Evolutionary conservation across 192 early-diverging fungal species (phyloP).

Genomic region (Jimgerdemannia flammicorona): DNA sequence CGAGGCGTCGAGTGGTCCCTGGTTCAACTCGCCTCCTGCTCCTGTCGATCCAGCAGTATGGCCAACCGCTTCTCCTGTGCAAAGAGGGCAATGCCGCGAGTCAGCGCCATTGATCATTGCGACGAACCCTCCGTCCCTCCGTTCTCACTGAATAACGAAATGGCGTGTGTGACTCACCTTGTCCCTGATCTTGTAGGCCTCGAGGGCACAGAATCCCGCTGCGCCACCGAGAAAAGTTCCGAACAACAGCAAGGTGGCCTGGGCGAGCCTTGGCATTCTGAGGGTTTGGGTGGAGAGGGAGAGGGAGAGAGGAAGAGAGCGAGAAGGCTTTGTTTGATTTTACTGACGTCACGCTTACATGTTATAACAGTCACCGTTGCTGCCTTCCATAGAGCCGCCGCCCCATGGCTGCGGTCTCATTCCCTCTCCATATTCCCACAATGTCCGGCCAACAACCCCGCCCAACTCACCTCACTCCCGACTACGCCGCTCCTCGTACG

Average conservation of each 20-base stretch:
- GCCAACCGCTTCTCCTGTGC: neutral
- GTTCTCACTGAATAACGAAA: neutral
- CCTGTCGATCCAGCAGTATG: neutral
- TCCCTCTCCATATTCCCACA: neutral
- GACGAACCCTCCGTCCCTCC: too few relatives aligned
- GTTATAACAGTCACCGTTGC: too few relatives aligned
- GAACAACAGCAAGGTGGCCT: conserved; percentile 27
- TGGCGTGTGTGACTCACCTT: conserved; percentile 15
- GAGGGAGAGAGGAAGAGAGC: too few relatives aligned
- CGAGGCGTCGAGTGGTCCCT: too few relatives aligned
- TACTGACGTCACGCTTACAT: too few relatives aligned
- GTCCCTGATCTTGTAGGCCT: conserved; percentile 32
- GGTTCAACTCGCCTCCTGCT: neutral
- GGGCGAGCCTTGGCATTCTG: conserved; percentile 19
- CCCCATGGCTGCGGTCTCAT: neutral
- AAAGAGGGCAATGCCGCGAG: too few relatives aligned
- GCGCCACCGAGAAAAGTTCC: conserved; percentile 32
- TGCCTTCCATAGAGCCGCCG: too few relatives aligned
- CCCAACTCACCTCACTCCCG: neutral
- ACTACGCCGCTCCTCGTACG: neutral
- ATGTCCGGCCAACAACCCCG: neutral
- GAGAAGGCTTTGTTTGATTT: too few relatives aligned
- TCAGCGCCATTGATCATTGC: too few relatives aligned
- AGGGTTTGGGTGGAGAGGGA: neutral
- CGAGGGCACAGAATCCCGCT: conserved; percentile 32